Evolutionary conservation across 1,284 basidiomycete species (phyloP).

Genomic region (Sporisorium graminicola): DNA sequence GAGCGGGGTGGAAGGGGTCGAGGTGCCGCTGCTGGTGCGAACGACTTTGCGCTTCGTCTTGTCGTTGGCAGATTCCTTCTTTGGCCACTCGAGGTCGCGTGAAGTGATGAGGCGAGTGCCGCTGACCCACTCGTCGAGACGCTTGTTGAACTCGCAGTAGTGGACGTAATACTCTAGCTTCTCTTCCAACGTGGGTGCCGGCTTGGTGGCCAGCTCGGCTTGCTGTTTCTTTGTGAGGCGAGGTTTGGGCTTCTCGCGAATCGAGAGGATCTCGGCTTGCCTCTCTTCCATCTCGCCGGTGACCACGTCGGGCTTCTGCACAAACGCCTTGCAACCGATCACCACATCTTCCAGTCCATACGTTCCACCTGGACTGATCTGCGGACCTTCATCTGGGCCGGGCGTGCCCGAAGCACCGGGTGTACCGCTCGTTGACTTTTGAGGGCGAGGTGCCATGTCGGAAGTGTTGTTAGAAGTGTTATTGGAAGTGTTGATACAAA

Average conservation of each 20-base stretch:
- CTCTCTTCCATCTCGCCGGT: constrained; percentile 66
- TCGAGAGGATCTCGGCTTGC: constrained; percentile 66
- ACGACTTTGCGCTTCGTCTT: constrained; percentile 70
- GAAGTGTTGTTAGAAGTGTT: no score
- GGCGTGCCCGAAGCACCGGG: constrained; percentile 50
- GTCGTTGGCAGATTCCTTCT: constrained; percentile 72
- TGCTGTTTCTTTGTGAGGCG: constrained; percentile 57
- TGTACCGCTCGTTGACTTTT: constrained; percentile 45
- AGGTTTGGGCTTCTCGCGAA: constrained; percentile 63
- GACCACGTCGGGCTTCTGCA: constrained; percentile 63
- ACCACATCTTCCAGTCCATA: constrained; percentile 61
- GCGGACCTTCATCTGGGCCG: constrained; percentile 47
- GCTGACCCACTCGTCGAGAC: constrained; percentile 97
- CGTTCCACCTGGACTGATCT: constrained; percentile 57
- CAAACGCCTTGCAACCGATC: constrained; percentile 65
- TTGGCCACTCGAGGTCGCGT: constrained; percentile 93
- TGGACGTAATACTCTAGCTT: constrained; percentile 61
- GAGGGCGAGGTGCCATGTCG: constrained; percentile 53
- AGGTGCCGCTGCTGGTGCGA: constrained; percentile 37
- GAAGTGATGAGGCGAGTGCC: constrained; percentile 85
- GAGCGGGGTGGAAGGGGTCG: constrained; percentile 47
- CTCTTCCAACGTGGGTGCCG: constrained; percentile 52
- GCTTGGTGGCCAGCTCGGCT: constrained; percentile 42
- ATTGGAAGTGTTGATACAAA: no score
- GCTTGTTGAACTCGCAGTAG: constrained; percentile 71